Base-by-base conservation (phyloP, 768 basidiomycete genomes). In the Boletus rex-veris region DNA sequence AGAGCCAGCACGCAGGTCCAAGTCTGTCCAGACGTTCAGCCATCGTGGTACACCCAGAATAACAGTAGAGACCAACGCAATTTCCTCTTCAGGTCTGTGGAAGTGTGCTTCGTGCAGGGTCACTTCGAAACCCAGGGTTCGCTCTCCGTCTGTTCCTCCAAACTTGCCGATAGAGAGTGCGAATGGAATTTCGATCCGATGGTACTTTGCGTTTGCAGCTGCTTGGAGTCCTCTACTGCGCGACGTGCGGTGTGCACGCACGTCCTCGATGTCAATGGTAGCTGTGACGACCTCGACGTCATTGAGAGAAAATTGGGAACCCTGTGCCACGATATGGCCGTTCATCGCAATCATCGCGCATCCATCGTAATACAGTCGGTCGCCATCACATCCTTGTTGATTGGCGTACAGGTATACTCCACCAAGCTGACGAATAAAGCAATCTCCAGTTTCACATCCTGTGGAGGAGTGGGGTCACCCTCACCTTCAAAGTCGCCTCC, bases 1-100 rank as follows among this genome's bases (percentile, higher is more conserved):
- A 99, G n/a, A 99, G 77, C 97, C 97, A 99, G 66, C 97, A 98
- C 15, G 96, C 97, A 7, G 97, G 97, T 5, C 97, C 97, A 3
- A 98, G 75, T 3, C 96, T 98, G 57, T 26, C 40, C 26, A 1
- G 24, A 48, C 18, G n/a, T 45, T 55, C 18, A 61, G 44, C 40
- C 30, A 30, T 38, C 2, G 12, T 14, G 18, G 1, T 12, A 31
- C 19, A 19, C 28, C 42, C 4, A 7, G 5, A 16, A 28, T 14
- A 16, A 15, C 3, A 37, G 36, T 12, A 41, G 41, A 15, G 40
- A 53, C 92, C 61, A 64, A 97, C 97, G 97, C 96, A 53, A 98
- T 97, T 73, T 98, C 97, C 70, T 98, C 96, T 70, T 98, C 94
- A 0, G 96, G 92, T 7, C 65, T 76, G 67, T 98, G 94, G 67